Percentiles rank a stretch among this genome's conserved stretches.
Conservation (phyloP, 495 filamentous ascomycete species). For the Corynascus novoguineensis region DNA sequence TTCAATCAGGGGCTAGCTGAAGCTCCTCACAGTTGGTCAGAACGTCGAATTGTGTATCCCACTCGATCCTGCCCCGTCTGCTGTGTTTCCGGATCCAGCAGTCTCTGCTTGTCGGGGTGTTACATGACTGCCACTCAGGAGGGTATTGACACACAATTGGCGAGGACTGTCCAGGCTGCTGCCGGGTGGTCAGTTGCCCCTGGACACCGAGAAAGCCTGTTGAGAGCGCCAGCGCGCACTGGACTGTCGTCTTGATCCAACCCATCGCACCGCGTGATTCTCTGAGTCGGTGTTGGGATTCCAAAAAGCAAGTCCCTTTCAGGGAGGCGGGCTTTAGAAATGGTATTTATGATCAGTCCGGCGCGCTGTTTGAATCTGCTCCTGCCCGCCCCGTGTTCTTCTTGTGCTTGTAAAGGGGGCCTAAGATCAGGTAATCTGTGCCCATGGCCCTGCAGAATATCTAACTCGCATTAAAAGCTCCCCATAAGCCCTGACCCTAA, state of each 20-base stretch:
- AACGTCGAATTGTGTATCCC: neutral
- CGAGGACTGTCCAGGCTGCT: neutral
- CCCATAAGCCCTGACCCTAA: no score
- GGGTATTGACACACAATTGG: neutral
- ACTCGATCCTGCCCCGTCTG: neutral
- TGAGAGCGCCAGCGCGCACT: neutral
- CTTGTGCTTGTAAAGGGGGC: no score
- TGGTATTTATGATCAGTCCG: no score
- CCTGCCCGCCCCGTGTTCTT: no score
- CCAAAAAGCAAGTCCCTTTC: neutral
- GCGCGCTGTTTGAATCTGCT: no score
- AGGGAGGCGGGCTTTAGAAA: no score
- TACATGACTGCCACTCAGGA: neutral
- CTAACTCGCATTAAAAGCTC: no score
- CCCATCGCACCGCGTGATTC: neutral
- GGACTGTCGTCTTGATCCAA: neutral
- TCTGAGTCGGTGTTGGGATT: neutral
- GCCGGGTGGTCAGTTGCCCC: neutral
- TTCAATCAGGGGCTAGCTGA: neutral
- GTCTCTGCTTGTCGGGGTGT: neutral
- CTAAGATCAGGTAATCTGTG: no score
- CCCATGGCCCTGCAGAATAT: no score
- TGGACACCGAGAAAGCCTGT: neutral
- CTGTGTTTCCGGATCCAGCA: neutral
- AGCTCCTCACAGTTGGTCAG: neutral